Evolutionary conservation across 371 early-diverging fungal genomes (phyloP), one percentile per base, ranked within the genome.

Genomic region (Dipsacomyces acuminosporus): DNA sequence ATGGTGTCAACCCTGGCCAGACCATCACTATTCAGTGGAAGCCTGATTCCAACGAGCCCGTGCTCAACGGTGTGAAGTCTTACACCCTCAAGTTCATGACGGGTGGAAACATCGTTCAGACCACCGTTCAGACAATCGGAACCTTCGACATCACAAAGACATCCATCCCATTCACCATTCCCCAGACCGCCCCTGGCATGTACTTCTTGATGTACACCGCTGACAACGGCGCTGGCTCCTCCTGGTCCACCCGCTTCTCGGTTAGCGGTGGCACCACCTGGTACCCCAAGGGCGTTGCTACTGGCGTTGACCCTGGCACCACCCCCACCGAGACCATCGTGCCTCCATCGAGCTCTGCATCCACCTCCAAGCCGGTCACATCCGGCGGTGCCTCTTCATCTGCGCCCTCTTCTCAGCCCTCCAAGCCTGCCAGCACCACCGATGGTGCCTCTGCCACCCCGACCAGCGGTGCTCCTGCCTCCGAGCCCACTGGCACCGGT

Each of bases 171-270:
- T 63, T 44, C 53, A 64, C 64, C 45, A 56, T 70, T n/a, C 71
- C 71, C 34, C 34, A 48, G 43, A 63, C 64, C 23, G 64, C 64
- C n/a, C 63, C 71, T 4, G 71, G 71, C 41, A 64, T 60, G 64
- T 70, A 70, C 60, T 70, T 70, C 54, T 50, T 70, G 25, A 64
- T 70, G 64, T 70, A 64, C 56, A 64, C 70, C 19, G 60, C 64
- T 8, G 22, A 34, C 38, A 51, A 43, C 36, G 64, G 56, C 44
- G 45, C 50, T 19, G 71, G 64, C 60, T 59, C 71, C 22, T 63
- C 71, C 40, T 70, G 71, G 71, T 61, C 61, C 30, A 70, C 71
- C 26, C 63, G 71, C 53, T 70, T 70, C 61, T 64, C 64, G 22
- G 34, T 70, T 40, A 50, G 45, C 43, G 64, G 64, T 41, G 71